A percentile compares a stretch with the other conserved stretches of the same genome.
phyloP scores from a whole-genome alignment of 345 rosid genomes.

The Carallia brachiata region DNA sequence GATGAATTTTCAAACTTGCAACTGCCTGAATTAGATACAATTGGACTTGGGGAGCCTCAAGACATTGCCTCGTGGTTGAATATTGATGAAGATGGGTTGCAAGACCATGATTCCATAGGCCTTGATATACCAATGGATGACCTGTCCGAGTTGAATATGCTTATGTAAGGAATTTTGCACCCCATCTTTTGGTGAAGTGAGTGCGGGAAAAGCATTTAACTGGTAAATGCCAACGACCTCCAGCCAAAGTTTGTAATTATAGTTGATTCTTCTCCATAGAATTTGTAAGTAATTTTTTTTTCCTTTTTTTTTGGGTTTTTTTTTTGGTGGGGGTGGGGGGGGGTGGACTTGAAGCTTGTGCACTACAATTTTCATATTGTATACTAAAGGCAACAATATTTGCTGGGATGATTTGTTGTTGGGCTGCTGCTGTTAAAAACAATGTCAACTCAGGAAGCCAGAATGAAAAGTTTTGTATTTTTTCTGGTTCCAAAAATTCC shows the following conservation, averaged over 20 bases:
- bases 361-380: too few species aligned
- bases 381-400: too few species aligned
- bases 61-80: slow-evolving; percentile 67
- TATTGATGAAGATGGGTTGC: slow-evolving; percentile 66
- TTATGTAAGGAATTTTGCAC: slow-evolving; percentile 16
- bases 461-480: too few species aligned
- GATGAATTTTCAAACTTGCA: slow-evolving; percentile 48
- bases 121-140: slow-evolving; percentile 95
- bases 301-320: background rate
- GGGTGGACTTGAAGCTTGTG: background rate
- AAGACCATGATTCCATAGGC: slow-evolving; percentile 69
- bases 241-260: slow-evolving; percentile 1
- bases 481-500: too few species aligned
- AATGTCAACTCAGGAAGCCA: too few species aligned
- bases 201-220: slow-evolving; percentile 1
- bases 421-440: too few species aligned
- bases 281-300: slow-evolving; percentile 1
- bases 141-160: slow-evolving; percentile 51
- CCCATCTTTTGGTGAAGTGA: background rate
- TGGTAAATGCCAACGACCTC: slow-evolving; percentile 2
- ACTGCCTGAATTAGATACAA: slow-evolving; percentile 52
- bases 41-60: slow-evolving; percentile 42
- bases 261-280: slow-evolving; percentile 4
- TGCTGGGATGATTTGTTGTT: too few species aligned
- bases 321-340: background rate